These are phyloP conservation scores for Aspergillus cristatus DNA, from an alignment of 495 filamentous ascomycete species.

Conservation along the genomic window DNA sequence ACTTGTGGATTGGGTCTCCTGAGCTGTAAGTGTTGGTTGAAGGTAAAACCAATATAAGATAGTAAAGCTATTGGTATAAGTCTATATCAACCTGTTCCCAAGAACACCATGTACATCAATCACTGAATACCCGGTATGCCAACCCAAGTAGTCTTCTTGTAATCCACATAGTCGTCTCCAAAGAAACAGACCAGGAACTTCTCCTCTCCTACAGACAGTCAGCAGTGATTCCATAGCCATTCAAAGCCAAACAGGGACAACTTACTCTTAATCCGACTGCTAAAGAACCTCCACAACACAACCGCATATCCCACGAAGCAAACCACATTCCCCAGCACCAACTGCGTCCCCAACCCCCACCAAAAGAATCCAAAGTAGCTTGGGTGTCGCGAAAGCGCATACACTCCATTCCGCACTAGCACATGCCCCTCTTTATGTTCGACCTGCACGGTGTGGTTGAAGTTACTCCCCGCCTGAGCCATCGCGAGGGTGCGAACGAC, in stretches of 20 bases:
- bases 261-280: conserved; percentile 55
- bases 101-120: background rate
- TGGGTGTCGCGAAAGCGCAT: conserved; percentile 63
- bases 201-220: conserved; percentile 55
- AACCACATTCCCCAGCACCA: conserved; percentile 75
- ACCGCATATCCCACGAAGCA: conserved; percentile 65
- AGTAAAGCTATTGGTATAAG: background rate
- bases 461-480: conserved; percentile 80
- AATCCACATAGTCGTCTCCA: conserved; percentile 68
- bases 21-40: too few species aligned
- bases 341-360: conserved; percentile 92
- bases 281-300: conserved; percentile 82
- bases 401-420: conserved; percentile 68
- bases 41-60: background rate
- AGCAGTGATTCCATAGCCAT: background rate
- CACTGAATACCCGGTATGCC: conserved; percentile 62
- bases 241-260: conserved; percentile 8
- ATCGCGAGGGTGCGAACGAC: conserved; percentile 66
- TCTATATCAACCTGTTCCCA: too few species aligned
- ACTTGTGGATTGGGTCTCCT: too few species aligned
- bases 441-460: conserved; percentile 79
- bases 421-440: conserved; percentile 56
- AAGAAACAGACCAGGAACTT: conserved; percentile 71
- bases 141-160: conserved; percentile 54
- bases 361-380: conserved; percentile 97